A percentile compares a stretch with the other conserved stretches of the same genome.
phyloP scores from a whole-genome alignment of 1,139 yeast species.

The Scheffersomyces segobiensis region DNA sequence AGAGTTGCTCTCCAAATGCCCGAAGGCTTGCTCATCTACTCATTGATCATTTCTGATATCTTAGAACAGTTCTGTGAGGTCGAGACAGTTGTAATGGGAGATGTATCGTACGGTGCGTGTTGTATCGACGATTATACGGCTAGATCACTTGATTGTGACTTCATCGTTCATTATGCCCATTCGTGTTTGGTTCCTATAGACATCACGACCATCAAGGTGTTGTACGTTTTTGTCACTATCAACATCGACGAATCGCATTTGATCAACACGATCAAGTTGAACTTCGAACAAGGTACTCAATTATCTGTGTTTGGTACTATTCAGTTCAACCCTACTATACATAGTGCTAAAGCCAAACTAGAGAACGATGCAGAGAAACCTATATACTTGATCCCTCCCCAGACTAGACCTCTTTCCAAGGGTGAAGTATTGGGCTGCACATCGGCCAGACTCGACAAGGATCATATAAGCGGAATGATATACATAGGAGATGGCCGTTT shows the following conservation, averaged over 20 bases:
- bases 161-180: slow-evolving; percentile 95
- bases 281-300: slow-evolving; percentile 63
- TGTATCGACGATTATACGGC: slow-evolving; percentile 98
- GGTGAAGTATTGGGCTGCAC: slow-evolving; percentile 98
- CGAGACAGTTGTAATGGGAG: slow-evolving; percentile 96
- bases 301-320: slow-evolving; percentile 91
- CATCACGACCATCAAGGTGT: slow-evolving; percentile 81
- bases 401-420: slow-evolving; percentile 86
- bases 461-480: slow-evolving; percentile 73
- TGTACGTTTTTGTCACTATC: slow-evolving; percentile 94
- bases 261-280: slow-evolving; percentile 68
- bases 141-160: slow-evolving; percentile 87
- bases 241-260: slow-evolving; percentile 83
- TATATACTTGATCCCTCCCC: slow-evolving; percentile 78
- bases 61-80: slow-evolving; percentile 86
- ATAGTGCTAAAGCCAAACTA: slow-evolving; percentile 65
- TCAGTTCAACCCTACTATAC: slow-evolving; percentile 94
- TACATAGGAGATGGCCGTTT: slow-evolving; percentile 97
- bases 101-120: slow-evolving; percentile 97
- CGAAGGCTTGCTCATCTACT: slow-evolving; percentile 87
- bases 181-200: slow-evolving; percentile 96
- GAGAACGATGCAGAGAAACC: slow-evolving; percentile 51
- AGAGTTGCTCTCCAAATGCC: slow-evolving; percentile 95
- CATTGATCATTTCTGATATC: slow-evolving; percentile 85
- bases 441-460: slow-evolving; percentile 70